Conservation (phyloP, 768 basidiomycete genomes). For the Mycena alexandri region DNA sequence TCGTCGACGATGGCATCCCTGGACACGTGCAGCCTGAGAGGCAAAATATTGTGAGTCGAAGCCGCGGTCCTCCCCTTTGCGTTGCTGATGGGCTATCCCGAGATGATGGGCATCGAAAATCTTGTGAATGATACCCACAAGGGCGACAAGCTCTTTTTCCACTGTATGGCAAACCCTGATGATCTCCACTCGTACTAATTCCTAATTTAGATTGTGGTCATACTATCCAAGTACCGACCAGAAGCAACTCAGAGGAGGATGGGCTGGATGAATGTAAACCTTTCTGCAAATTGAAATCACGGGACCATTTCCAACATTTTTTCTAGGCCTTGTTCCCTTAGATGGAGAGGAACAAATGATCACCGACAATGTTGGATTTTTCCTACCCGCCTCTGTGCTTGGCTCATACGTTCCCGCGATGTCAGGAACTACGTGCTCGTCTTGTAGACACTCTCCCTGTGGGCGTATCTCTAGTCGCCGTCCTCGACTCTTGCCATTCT, state of each 20-base stretch:
- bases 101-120: constrained; percentile 27
- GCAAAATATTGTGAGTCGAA: constrained; percentile 26
- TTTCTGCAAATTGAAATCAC: too few species aligned
- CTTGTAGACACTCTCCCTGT: constrained; percentile 40
- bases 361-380: constrained; percentile 27
- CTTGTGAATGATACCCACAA: constrained; percentile 18
- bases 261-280: constrained; percentile 32
- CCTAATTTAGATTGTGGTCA: constrained; percentile 31
- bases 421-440: constrained; percentile 38
- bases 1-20: constrained; percentile 28
- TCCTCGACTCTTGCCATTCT: constrained; percentile 42
- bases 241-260: constrained; percentile 22
- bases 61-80: neutral
- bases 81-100: neutral
- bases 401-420: neutral
- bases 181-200: neutral
- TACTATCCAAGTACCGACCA: constrained; percentile 30
- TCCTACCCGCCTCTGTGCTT: neutral
- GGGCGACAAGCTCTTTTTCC: constrained; percentile 36
- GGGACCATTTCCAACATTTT: neutral
- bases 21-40: constrained; percentile 33
- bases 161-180: constrained; percentile 17
- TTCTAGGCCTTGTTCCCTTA: constrained; percentile 35
- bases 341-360: constrained; percentile 35
- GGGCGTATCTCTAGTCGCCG: constrained; percentile 39